Evolutionary conservation across 306 rosid genomes (phyloP).

Genomic region (Cicer yamashitae): DNA sequence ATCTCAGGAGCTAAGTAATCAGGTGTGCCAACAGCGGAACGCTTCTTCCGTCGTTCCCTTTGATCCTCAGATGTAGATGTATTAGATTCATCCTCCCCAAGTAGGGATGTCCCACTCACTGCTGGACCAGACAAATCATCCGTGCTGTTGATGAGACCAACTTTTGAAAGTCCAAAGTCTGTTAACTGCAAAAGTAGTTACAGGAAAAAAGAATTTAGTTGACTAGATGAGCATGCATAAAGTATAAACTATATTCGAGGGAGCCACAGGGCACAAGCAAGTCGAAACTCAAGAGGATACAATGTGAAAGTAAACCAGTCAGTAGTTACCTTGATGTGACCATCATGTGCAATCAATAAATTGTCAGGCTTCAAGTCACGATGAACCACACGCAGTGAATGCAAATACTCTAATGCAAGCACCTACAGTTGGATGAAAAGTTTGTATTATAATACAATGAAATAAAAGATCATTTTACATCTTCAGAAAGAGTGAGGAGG

Average conservation of each 20-base stretch:
- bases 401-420: conserved; percentile 96
- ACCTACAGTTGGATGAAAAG: conserved; percentile 60
- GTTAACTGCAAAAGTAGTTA: conserved; percentile 71
- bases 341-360: conserved; percentile 95
- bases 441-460: conserved; percentile 1
- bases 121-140: conserved; percentile 98
- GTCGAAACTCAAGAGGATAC: conserved; percentile 34
- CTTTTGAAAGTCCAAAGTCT: conserved; percentile 98
- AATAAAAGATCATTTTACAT: conserved; percentile 28
- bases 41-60: conserved; percentile 83
- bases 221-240: conserved; percentile 2
- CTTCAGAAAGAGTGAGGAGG: conserved; percentile 1
- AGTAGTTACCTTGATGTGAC: conserved; percentile 89
- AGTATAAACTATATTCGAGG: neutral
- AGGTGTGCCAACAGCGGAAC: conserved; percentile 99
- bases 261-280: conserved; percentile 12
- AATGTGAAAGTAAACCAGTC: neutral
- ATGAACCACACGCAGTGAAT: conserved; percentile 89
- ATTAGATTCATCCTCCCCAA: conserved; percentile 74
- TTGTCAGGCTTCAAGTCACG: conserved; percentile 99
- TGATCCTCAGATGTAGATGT: conserved; percentile 75
- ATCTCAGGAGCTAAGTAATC: conserved; percentile 99
- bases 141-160: conserved; percentile 98
- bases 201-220: conserved; percentile 16
- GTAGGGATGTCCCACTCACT: conserved; percentile 80